These are phyloP conservation scores for Omphalotus olearius DNA, from an alignment of 1,284 basidiomycete genomes.

Conservation along the genomic window DNA sequence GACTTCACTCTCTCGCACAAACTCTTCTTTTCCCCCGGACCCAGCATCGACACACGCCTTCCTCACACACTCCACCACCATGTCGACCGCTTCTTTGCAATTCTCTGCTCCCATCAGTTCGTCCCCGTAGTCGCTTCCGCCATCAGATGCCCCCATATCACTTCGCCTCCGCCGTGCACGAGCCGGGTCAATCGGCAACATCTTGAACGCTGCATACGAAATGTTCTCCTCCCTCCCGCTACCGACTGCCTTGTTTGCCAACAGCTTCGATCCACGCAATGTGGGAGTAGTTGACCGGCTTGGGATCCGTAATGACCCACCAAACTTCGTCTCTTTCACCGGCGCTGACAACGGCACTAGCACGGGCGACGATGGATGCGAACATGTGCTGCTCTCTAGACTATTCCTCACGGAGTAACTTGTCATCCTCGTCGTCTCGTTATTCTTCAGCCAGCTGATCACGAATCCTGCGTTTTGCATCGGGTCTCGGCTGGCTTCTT, in stretches of 20 bases:
- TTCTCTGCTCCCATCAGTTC: conserved; percentile 57
- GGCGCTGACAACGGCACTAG: conserved; percentile 8
- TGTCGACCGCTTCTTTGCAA: conserved; percentile 73
- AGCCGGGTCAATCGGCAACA: conserved; percentile 64
- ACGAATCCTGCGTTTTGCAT: conserved; percentile 84
- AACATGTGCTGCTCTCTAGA: conserved; percentile 29
- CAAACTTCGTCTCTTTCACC: background rate
- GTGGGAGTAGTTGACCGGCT: background rate
- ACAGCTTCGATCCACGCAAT: conserved; percentile 15
- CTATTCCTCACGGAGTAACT: conserved; percentile 83
- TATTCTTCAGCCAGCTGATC: conserved; percentile 66
- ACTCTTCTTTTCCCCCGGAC: conserved; percentile 31
- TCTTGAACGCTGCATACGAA: conserved; percentile 72
- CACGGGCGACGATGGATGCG: conserved; percentile 20
- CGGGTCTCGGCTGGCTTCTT: conserved; percentile 85
- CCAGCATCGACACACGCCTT: conserved; percentile 68
- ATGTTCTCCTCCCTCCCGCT: conserved; percentile 25
- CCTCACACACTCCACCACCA: conserved; percentile 68
- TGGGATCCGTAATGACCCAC: conserved; percentile 3
- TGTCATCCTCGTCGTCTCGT: conserved; percentile 68
- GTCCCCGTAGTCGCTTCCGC: conserved; percentile 44
- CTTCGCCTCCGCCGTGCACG: conserved; percentile 45
- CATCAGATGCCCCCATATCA: conserved; percentile 32
- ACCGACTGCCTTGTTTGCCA: conserved; percentile 23
- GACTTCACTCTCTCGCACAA: conserved; percentile 69